Conservation (phyloP, 1,284 basidiomycete genomes). For the Ustilago hordei region DNA sequence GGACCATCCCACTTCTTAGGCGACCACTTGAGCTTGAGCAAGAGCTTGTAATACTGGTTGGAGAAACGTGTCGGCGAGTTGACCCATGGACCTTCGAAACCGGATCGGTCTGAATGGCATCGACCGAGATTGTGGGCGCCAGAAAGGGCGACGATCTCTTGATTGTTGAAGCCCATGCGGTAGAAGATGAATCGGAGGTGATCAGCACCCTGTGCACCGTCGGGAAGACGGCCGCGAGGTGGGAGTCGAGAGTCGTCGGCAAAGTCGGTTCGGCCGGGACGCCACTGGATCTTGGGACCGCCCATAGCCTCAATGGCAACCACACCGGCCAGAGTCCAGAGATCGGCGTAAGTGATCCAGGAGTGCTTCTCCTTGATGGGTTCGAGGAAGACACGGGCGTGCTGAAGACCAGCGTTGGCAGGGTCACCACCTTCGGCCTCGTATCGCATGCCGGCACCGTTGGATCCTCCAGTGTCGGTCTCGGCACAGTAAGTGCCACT, state of each 20-base stretch:
- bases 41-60: constrained; percentile 69
- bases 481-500: constrained; percentile 68
- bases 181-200: constrained; percentile 73
- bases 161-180: constrained; percentile 73
- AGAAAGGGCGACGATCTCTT: constrained; percentile 74
- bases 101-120: constrained; percentile 65
- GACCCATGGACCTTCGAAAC: constrained; percentile 69
- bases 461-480: constrained; percentile 72
- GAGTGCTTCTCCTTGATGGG: constrained; percentile 73
- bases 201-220: constrained; percentile 72
- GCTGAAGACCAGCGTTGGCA: constrained; percentile 71
- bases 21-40: constrained; percentile 72
- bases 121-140: constrained; percentile 74
- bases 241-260: constrained; percentile 68
- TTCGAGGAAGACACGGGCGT: constrained; percentile 73
- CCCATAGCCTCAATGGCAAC: constrained; percentile 73
- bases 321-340: constrained; percentile 71
- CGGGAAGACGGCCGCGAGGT: constrained; percentile 72
- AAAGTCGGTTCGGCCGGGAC: constrained; percentile 72
- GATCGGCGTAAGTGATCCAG: constrained; percentile 73
- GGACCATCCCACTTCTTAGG: constrained; percentile 73
- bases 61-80: constrained; percentile 65
- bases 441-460: constrained; percentile 71
- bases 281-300: constrained; percentile 71
- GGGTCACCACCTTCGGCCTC: constrained; percentile 70